Conservation (phyloP, 306 rosid genomes). For the Malus domestica region DNA sequence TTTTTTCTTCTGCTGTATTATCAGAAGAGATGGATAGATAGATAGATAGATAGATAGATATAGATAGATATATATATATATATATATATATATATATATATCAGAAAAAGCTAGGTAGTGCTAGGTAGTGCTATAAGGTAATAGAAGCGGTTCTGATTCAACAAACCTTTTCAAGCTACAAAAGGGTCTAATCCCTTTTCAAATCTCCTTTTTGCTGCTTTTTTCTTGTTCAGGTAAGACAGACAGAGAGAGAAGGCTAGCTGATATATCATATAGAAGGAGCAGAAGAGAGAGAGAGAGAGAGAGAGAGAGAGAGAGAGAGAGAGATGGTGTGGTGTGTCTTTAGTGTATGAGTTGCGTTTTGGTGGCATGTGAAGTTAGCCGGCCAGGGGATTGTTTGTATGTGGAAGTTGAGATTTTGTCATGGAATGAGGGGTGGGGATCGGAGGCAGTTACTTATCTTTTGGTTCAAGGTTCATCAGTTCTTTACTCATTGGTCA, state of each 20-base stretch:
- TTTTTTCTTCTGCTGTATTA: background rate
- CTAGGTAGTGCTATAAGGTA: background rate
- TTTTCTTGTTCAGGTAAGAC: constrained; percentile 4
- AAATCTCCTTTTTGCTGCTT: constrained; percentile 4
- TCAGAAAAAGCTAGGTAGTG: background rate
- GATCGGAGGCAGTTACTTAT: constrained; percentile 13
- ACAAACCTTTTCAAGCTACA: constrained; percentile 30
- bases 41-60: no score
- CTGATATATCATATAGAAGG: background rate
- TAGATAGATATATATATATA: background rate
- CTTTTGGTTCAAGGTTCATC: background rate
- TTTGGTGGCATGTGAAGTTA: constrained; percentile 45
- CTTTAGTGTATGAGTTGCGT: background rate
- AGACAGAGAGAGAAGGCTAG: background rate
- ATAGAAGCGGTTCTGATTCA: background rate
- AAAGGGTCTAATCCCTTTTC: constrained; percentile 17
- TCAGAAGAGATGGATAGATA: background rate
- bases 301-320: constrained; percentile 1
- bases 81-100: no score
- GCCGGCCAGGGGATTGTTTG: constrained; percentile 50
- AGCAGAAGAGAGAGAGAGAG: constrained; percentile 4
- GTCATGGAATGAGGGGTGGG: constrained; percentile 25
- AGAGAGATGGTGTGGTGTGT: background rate
- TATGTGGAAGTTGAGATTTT: constrained; percentile 37
- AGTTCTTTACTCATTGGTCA: constrained; percentile 16